Base-by-base conservation (phyloP, 2,329 filamentous ascomycete genomes). In the Paraconiothyrium sp. region DNA sequence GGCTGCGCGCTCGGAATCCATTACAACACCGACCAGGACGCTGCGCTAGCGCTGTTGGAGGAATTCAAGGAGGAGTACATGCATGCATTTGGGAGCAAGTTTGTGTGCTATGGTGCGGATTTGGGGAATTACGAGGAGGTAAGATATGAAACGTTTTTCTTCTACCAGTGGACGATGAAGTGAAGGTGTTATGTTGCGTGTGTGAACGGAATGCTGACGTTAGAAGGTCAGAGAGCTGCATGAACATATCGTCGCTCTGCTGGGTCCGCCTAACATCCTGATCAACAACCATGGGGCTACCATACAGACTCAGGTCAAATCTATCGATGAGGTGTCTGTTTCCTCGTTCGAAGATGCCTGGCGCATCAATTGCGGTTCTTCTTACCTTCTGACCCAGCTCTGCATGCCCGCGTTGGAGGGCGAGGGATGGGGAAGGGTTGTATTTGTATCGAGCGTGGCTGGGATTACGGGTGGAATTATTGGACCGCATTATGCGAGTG, bases 1-100 rank as follows among this genome's bases (percentile, higher is more conserved):
- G 80, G 80, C 22, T 82, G 79, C 65, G 74, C 78, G 41, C 75
- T 84, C 14, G 81, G 80, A 4, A 70, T 82, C 0, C 81, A 84
- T 67, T 83, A 81, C 73, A 72, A 81, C 63, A 67, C 70, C 58
- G 74, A 78, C 49, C 49, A 67, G 37, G 60, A 72, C 30, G 67
- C 65, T 44, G 74, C 79, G 9, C 14, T 54, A 7, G 50, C 49
- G 11, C 37, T 67, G 41, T n/a, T 56, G 11, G 61, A 64, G 6
- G 66, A 79, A 27, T 67, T 78, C 1, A 60, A 70, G 16, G 61
- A 68, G 9, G 64, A 74, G 34, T 72, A 62, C 35, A 50, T 34
- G 44, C 41, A 56, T 34, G 72, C 16, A 67, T 79, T 60, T 32
- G 60, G 57, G 7, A 59, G 43, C 39, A 67, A 63, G 48, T 75